A percentile compares a stretch with the other conserved stretches of the same genome.
Evolutionary conservation across 2,329 filamentous ascomycete species (phyloP).

Genomic region (Elsinoe perseae): DNA sequence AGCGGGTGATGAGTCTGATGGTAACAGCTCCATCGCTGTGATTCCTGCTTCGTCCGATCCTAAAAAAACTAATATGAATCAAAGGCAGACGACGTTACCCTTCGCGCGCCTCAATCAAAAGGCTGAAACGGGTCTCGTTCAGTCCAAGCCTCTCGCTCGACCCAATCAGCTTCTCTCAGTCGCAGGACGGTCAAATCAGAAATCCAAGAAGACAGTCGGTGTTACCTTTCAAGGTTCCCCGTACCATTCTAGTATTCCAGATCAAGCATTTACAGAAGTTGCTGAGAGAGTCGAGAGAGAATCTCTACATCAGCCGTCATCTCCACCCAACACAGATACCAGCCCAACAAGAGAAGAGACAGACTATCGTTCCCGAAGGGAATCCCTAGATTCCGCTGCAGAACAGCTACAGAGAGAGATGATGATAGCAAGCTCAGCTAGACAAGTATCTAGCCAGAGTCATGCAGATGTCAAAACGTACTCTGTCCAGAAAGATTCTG

Average conservation of each 20-base stretch:
- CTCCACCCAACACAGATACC: not conserved
- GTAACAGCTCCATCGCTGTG: slow-evolving; percentile 2
- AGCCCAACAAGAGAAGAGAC: not conserved
- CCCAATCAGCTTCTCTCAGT: not conserved
- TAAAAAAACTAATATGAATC: not conserved
- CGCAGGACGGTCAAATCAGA: not conserved
- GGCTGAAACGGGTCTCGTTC: slow-evolving; percentile 4
- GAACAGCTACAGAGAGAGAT: slow-evolving; percentile 6
- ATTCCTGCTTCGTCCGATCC: slow-evolving; percentile 2
- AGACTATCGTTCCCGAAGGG: not conserved
- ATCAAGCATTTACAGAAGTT: not conserved
- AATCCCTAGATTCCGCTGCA: not conserved
- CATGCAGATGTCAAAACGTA: not conserved
- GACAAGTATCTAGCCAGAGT: not conserved
- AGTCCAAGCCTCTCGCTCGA: not conserved
- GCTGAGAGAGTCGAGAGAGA: not conserved
- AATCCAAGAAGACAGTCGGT: not conserved
- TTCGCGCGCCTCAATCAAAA: not conserved
- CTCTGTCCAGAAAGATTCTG: not conserved
- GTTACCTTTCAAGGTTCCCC: not conserved
- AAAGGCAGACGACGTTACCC: slow-evolving; percentile 7
- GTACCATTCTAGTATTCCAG: slow-evolving; percentile 7
- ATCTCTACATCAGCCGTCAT: not conserved
- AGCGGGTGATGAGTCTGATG: not conserved
- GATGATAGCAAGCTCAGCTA: not conserved